phyloP scores from a whole-genome alignment of 75 land plant species.

The Picea sitchensis region DNA sequence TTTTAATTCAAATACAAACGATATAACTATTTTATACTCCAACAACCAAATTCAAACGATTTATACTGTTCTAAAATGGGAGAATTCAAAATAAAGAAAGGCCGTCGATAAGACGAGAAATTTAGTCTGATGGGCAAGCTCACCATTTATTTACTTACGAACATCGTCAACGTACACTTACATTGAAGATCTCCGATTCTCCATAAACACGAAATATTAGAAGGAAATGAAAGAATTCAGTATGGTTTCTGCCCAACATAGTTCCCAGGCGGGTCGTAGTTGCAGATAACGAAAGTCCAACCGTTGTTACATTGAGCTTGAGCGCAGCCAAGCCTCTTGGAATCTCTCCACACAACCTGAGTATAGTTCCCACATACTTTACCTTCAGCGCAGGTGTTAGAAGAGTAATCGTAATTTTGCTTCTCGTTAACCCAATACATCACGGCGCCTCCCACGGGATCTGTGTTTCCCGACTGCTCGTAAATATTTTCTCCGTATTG shows the following conservation, averaged over 20 bases:
- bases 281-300: conserved; percentile 22
- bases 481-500: conserved; percentile 50
- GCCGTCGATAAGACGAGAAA: too few species aligned
- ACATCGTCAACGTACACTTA: too few species aligned
- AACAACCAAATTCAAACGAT: too few species aligned
- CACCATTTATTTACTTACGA: too few species aligned
- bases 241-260: conserved; percentile 29
- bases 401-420: conserved; percentile 25
- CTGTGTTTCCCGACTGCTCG: conserved; percentile 7
- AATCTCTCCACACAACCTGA: conserved; percentile 32
- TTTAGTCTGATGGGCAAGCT: too few species aligned
- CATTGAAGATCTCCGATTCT: too few species aligned
- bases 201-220: too few species aligned
- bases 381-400: conserved; percentile 22
- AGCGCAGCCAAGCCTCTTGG: conserved; percentile 30
- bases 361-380: conserved; percentile 33
- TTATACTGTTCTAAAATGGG: too few species aligned
- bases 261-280: conserved; percentile 47
- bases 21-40: too few species aligned
- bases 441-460: conserved; percentile 19
- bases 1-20: too few species aligned
- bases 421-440: conserved; percentile 33
- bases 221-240: background rate
- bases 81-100: too few species aligned
- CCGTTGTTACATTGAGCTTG: conserved; percentile 13